These are phyloP conservation scores for Ustilago loliicola DNA, from an alignment of 1,284 basidiomycete genomes.

Conservation along the genomic window DNA sequence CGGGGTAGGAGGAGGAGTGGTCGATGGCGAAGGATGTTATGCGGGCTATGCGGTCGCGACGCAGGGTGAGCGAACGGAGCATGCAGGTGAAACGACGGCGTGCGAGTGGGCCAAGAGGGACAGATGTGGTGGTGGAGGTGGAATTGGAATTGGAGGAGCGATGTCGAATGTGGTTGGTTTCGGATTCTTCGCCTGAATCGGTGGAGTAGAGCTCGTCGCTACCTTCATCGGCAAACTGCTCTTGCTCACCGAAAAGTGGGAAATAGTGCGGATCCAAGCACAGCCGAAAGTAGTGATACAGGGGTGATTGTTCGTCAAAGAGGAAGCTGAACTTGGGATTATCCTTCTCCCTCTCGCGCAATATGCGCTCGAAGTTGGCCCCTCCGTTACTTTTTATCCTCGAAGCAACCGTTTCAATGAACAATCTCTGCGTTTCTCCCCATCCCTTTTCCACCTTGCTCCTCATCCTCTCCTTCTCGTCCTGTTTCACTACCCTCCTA, in stretches of 20 bases:
- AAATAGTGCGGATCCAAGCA: constrained; percentile 78
- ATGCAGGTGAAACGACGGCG: constrained; percentile 87
- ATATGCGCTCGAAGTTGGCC: constrained; percentile 79
- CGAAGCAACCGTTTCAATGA: constrained; percentile 82
- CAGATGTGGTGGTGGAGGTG: constrained; percentile 81
- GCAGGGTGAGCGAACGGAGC: constrained; percentile 86
- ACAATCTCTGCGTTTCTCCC: constrained; percentile 74
- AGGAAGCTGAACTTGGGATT: constrained; percentile 88
- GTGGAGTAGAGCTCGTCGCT: constrained; percentile 81
- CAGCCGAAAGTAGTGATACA: constrained; percentile 82
- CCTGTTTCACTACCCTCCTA: constrained; percentile 1
- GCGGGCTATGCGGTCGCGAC: constrained; percentile 88
- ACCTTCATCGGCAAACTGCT: constrained; percentile 34
- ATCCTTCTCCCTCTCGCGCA: constrained; percentile 81
- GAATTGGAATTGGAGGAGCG: constrained; percentile 80
- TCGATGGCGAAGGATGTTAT: constrained; percentile 96
- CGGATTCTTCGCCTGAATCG: constrained; percentile 93
- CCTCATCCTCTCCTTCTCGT: constrained; percentile 6
- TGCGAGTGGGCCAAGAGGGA: constrained; percentile 79
- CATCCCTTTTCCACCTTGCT: constrained; percentile 4
- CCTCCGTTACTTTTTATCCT: constrained; percentile 88
- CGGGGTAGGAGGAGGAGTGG: constrained; percentile 81
- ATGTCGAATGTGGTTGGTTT: constrained; percentile 79
- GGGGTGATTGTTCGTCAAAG: constrained; percentile 65
- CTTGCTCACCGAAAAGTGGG: constrained; percentile 42